Base-by-base conservation (phyloP, 1,284 basidiomycete species). In the Fomes fomentarius region DNA sequence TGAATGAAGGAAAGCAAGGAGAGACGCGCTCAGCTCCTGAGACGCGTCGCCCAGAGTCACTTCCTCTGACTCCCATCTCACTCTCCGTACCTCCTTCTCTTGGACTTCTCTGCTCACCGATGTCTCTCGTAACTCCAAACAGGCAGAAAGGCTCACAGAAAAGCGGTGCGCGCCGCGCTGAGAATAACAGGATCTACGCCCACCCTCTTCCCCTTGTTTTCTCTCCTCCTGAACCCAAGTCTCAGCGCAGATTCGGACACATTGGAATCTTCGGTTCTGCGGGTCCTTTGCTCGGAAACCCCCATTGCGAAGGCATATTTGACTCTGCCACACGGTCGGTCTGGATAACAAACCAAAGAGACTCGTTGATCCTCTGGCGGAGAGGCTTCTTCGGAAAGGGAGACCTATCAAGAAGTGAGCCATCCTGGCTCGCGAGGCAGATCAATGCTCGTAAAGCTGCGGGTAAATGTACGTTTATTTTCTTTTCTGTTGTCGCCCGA, bases 311-410 rank as follows among this genome's bases (percentile, higher is more conserved):
- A 66, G 93, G 91, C 4, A 65, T 84, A 4, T 87, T 90, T 56
- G 94, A 96, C 66, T 69, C 79, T 1, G 66, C 79, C 1, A 93
- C 93, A 15, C 82, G 83, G 28, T 91, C 89, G 0, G 89, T 96
- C 9, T 96, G 93, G 91, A 79, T 96, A 1, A 73, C 78, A 0
- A 80, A 87, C 54, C 68, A 75, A 22, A 75, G 72, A 21, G 83
- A 93, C 66, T 83, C 84, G 33, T 76, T 77, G 61, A 73, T 88
- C 1, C 78, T 99, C 24, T 99, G 97, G 92, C 78, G 84, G 40
- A 77, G 91, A 54, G 96, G 97, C 0, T 98, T 98, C 76, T 99
- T 98, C 70, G 96, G 97, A 19, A 99, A 99, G 71, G 97, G 97
- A 1, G 90, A 90, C 65, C 75, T 99, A 44, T 95, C 92, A 33